Evolutionary conservation across 768 basidiomycete genomes (phyloP).

Genomic region (Xerocomus spinulosus): DNA sequence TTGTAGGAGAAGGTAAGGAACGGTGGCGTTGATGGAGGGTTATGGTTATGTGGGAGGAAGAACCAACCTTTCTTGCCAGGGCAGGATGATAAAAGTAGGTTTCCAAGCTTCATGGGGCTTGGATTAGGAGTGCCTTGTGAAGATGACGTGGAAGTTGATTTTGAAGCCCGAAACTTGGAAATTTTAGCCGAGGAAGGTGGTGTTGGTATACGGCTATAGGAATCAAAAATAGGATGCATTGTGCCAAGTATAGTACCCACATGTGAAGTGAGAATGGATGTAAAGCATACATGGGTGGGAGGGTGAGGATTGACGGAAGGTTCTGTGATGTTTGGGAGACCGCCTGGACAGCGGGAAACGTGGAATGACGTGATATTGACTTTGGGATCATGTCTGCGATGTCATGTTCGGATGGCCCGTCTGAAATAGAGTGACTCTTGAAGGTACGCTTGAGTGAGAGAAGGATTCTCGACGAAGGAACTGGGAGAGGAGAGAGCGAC

Average conservation of each 20-base stretch:
- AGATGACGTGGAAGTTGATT: constrained; percentile 4
- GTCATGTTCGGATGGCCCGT: not conserved
- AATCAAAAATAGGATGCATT: not conserved
- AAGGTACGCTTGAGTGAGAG: constrained; percentile 22
- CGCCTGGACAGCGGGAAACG: constrained; percentile 1
- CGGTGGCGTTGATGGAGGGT: not conserved
- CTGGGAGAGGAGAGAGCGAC: constrained; percentile 14
- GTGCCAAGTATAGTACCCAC: constrained; percentile 8
- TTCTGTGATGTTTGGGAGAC: constrained; percentile 1
- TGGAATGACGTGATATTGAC: not conserved
- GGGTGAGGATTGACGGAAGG: constrained; percentile 10
- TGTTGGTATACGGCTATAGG: constrained; percentile 15
- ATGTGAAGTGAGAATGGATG: constrained; percentile 12
- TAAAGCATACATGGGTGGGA: constrained; percentile 10
- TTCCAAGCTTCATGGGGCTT: constrained; percentile 54
- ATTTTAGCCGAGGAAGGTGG: constrained; percentile 15
- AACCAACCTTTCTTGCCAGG: constrained; percentile 85
- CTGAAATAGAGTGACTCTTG: constrained; percentile 1
- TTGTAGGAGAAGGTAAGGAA: constrained; percentile 21
- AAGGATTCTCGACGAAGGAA: constrained; percentile 16
- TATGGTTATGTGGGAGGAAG: not conserved
- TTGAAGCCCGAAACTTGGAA: constrained; percentile 11
- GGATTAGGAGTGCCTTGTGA: constrained; percentile 7
- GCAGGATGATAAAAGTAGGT: constrained; percentile 84
- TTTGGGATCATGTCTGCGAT: not conserved